Base-by-base conservation (phyloP, 768 basidiomycete species). In the Cyclocybe cylindracea region DNA sequence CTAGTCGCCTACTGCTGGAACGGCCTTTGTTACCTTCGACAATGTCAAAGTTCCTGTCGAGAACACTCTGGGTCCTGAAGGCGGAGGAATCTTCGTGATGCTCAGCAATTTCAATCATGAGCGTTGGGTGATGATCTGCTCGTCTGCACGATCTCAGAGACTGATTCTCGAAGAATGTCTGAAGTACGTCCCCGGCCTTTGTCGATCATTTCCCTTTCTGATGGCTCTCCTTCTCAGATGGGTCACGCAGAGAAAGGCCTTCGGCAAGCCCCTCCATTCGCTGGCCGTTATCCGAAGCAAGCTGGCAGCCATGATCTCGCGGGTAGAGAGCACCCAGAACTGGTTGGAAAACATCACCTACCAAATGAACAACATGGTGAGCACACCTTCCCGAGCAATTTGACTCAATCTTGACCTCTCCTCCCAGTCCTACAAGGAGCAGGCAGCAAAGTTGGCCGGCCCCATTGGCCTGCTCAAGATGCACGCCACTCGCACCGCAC, bases 61-160 rank as follows among this genome's bases (percentile, higher is more conserved):
- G 61, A 91, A 95, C 66, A 89, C 87, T 18, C 79, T 97, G 24
- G 94, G 93, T 1, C 78, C 80, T 2, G 89, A 89, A 61, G 84
- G 90, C 47, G 81, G 81, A 56, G 91, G 91, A 32, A 71, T 77
- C 36, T 76, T 77, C 54, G 76, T 79, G 43, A 79, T 77, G 67
- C 67, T 73, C 24, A 86, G 84, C 56, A 97, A 97, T 73, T 97
- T 96, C 72, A 96, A 95, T 68, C 93, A 95, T 70, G 94, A 94
- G 66, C 86, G 90, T 63, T 95, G 91, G 92, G 87, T 90, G 47
- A 94, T 94, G 89, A 83, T 81, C 65, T 90, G 89, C 60, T 74
- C 80, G 32, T 84, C 82, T 19, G 84, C 84, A 43, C 78, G 87
- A 54, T 70, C 71, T 48, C 91, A 94, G 59, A 83, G 94, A 32